A percentile compares a stretch with the other conserved stretches of the same genome.
Evolutionary conservation across 768 basidiomycete genomes (phyloP).

Genomic region (Boletus rubropictus): DNA sequence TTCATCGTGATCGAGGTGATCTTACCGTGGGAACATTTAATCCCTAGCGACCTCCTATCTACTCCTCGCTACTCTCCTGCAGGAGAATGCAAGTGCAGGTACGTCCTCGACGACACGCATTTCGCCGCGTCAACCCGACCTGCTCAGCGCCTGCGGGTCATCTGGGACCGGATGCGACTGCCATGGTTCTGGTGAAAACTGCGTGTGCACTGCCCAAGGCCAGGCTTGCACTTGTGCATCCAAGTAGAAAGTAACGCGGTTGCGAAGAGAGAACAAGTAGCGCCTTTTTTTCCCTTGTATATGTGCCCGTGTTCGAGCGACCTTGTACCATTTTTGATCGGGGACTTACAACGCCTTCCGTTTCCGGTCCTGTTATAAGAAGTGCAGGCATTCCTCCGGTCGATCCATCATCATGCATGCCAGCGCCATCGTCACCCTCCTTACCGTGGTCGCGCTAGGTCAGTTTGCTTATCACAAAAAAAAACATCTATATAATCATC

Average conservation of each 20-base stretch:
- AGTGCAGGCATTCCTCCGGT: too few species aligned
- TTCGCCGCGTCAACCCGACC: not conserved
- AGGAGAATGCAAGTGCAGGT: slow-evolving; percentile 26
- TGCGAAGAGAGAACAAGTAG: slow-evolving; percentile 8
- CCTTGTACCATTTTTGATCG: slow-evolving; percentile 1
- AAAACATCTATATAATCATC: not conserved
- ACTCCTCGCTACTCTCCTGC: not conserved
- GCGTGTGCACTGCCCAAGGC: slow-evolving; percentile 14
- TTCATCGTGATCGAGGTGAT: slow-evolving; percentile 54
- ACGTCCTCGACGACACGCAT: not conserved
- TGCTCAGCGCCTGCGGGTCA: slow-evolving; percentile 28
- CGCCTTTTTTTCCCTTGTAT: slow-evolving; percentile 4
- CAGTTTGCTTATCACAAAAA: not conserved
- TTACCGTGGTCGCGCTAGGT: slow-evolving; percentile 21
- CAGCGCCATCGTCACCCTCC: slow-evolving; percentile 9
- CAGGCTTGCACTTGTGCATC: slow-evolving; percentile 15
- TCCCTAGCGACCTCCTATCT: not conserved
- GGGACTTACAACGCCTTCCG: slow-evolving; percentile 1
- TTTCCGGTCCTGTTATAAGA: too few species aligned
- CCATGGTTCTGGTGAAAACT: slow-evolving; percentile 14
- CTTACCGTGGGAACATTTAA: not conserved
- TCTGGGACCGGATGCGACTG: slow-evolving; percentile 28
- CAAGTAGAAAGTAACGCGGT: slow-evolving; percentile 8
- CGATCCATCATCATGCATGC: slow-evolving; percentile 16
- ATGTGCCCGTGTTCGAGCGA: not conserved